Base-by-base conservation (phyloP, 306 rosid genomes). In the Herpetospermum pedunculosum region DNA sequence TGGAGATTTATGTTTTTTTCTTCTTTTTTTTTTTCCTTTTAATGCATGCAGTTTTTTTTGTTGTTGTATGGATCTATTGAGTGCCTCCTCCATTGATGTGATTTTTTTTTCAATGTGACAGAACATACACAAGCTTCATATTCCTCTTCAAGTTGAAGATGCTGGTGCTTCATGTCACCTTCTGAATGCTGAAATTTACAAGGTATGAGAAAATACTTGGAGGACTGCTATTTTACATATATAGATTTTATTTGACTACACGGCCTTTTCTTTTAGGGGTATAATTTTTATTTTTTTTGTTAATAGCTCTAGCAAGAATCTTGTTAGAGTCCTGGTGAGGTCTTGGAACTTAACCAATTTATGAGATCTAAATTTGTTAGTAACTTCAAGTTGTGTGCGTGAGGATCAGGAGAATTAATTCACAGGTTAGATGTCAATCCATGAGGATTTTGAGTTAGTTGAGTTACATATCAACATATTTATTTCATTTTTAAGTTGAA, bases 51-150 rank as follows among this genome's bases (percentile, higher is more conserved):
- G 18, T 79, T 73, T 77, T 73, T 77, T 18, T 50, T 48, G 15
- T 76, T 54, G 73, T 72, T 54, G 73, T 83, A 34, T 54, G 75
- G 55, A 57, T 65, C 28, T 15, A 48, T 55, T 70, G 1, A 48
- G 78, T 75, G 72, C 75, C 49, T 38, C 49, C 9, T 65, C 70
- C 29, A 21, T 65, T 65, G 49, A 40, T 21, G 48, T 65, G 18
- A 8, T 65, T 59, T 13, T 26, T 40, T 11, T 21, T 67, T 25
- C 30, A 67, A 67, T 80, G 70, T 84, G 78, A 75, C 92, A 93
- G 98, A 91, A 93, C 87, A 83, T 91, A 81, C 92, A 93, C 83
- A 54, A 77, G 73, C 85, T 87, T 75, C 74, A 67, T 64, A 78
- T 85, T 78, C 87, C 91, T 49, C 76, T 84, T 76, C 81, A 84